Conservation (phyloP, 768 basidiomycete genomes). For the Lentinula edodes region DNA sequence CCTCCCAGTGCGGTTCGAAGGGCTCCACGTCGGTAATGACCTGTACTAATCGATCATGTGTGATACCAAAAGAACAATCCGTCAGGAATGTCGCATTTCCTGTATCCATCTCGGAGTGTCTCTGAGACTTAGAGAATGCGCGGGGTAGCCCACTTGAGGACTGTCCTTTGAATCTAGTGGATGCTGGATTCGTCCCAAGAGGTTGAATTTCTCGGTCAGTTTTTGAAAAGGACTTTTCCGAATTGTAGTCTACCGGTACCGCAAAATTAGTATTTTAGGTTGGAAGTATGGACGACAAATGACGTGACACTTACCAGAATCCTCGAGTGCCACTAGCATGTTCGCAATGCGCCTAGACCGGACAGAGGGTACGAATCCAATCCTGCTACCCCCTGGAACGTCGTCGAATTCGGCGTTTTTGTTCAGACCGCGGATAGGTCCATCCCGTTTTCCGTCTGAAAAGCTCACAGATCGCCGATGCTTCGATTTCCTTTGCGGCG, state of each 20-base stretch:
- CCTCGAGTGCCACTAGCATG: slow-evolving; percentile 71
- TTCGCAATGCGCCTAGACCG: slow-evolving; percentile 78
- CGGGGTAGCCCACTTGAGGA: slow-evolving; percentile 20
- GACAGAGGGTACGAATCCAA: slow-evolving; percentile 46
- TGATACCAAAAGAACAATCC: slow-evolving; percentile 92
- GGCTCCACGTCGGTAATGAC: slow-evolving; percentile 94
- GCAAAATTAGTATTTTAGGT: slow-evolving; percentile 4
- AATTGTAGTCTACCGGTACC: slow-evolving; percentile 19
- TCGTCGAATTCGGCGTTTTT: slow-evolving; percentile 33
- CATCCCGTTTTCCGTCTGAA: slow-evolving; percentile 87
- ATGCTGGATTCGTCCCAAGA: slow-evolving; percentile 33
- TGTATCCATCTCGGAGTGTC: slow-evolving; percentile 11
- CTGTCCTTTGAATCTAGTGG: slow-evolving; percentile 24
- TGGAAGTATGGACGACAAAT: slow-evolving; percentile 10
- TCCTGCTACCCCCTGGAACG: slow-evolving; percentile 15
- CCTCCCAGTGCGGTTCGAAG: slow-evolving; percentile 93
- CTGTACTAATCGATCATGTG: slow-evolving; percentile 87
- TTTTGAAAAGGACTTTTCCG: slow-evolving; percentile 53
- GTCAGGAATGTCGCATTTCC: slow-evolving; percentile 65
- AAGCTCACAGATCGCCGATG: slow-evolving; percentile 92
- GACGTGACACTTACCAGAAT: slow-evolving; percentile 45
- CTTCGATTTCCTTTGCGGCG: slow-evolving; percentile 42
- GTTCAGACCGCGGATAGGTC: slow-evolving; percentile 72
- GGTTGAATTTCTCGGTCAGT: slow-evolving; percentile 42
- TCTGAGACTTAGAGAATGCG: slow-evolving; percentile 38